phyloP scores from a whole-genome alignment of 306 rosid species.

The Malus fusca region DNA sequence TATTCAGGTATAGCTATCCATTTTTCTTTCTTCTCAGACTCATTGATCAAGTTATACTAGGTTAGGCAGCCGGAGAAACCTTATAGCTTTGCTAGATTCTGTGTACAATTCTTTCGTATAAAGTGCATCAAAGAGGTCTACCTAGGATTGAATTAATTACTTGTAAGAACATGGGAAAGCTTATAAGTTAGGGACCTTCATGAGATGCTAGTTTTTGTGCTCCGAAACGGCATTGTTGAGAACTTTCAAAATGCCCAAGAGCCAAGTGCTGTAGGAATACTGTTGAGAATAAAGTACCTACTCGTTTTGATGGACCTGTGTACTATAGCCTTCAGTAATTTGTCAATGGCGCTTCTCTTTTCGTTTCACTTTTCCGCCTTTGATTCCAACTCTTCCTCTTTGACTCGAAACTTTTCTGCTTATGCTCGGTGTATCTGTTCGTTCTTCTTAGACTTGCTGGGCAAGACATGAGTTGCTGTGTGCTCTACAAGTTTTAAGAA shows the following conservation, averaged over 20 bases:
- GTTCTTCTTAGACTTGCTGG: background rate
- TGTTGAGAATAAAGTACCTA: constrained; percentile 16
- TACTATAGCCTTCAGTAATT: background rate
- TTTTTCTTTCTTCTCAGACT: constrained; percentile 14
- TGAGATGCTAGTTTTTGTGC: constrained; percentile 20
- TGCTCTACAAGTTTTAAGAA: background rate
- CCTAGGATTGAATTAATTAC: constrained; percentile 13
- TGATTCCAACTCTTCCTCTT: background rate
- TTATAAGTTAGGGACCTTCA: constrained; percentile 20
- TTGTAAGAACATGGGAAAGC: constrained; percentile 20
- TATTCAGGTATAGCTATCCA: constrained; percentile 30
- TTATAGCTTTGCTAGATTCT: constrained; percentile 35
- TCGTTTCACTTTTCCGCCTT: background rate
- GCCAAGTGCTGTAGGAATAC: constrained; percentile 7
- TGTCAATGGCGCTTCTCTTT: background rate
- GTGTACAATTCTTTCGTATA: constrained; percentile 45
- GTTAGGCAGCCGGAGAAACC: constrained; percentile 33
- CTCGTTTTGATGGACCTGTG: background rate
- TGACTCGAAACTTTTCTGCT: background rate
- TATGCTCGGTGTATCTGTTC: background rate
- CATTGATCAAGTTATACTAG: constrained; percentile 33
- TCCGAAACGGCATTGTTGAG: constrained; percentile 2
- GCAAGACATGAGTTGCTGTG: background rate
- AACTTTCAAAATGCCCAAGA: constrained; percentile 6
- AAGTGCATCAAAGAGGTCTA: constrained; percentile 36